Evolutionary conservation across 164 flowering plant genomes (phyloP).

Genomic region (Pachysandra terminalis): DNA sequence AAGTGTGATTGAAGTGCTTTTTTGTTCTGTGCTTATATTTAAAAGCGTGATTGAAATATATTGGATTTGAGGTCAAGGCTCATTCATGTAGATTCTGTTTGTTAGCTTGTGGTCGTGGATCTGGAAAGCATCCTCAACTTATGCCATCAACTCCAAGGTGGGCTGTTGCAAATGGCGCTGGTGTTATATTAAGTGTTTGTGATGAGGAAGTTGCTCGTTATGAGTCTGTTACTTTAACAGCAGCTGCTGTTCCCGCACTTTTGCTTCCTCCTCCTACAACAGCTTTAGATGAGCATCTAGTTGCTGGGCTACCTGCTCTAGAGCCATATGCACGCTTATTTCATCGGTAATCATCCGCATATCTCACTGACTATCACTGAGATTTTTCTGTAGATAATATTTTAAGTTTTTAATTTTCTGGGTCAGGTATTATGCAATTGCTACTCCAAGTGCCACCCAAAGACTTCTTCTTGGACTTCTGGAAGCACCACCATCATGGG

Average conservation of each 20-base stretch:
- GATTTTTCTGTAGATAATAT: not conserved
- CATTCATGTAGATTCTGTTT: not conserved
- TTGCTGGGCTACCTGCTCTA: slow-evolving; percentile 95
- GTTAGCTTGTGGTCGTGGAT: slow-evolving; percentile 72
- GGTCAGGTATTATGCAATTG: slow-evolving; percentile 84
- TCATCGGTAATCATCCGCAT: slow-evolving; percentile 55
- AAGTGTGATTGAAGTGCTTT: not conserved
- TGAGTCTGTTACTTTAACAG: slow-evolving; percentile 92
- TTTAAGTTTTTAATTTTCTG: slow-evolving; percentile 9
- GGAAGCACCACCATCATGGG: slow-evolving; percentile 99
- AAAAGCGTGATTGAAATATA: not conserved
- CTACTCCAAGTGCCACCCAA: slow-evolving; percentile 98
- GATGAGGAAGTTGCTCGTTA: slow-evolving; percentile 95
- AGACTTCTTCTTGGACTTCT: slow-evolving; percentile 91
- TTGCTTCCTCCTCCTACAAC: slow-evolving; percentile 97
- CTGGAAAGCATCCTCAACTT: slow-evolving; percentile 98
- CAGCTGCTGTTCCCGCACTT: slow-evolving; percentile 95
- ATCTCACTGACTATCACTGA: not conserved
- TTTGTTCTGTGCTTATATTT: not conserved
- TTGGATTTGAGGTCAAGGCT: not conserved
- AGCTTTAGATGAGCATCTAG: slow-evolving; percentile 88
- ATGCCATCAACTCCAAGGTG: slow-evolving; percentile 96
- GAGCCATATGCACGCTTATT: slow-evolving; percentile 96
- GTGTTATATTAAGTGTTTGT: slow-evolving; percentile 93
- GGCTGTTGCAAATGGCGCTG: slow-evolving; percentile 99